phyloP scores from a whole-genome alignment of 768 basidiomycete species.

The Tylopilus vinaceipallidus region DNA sequence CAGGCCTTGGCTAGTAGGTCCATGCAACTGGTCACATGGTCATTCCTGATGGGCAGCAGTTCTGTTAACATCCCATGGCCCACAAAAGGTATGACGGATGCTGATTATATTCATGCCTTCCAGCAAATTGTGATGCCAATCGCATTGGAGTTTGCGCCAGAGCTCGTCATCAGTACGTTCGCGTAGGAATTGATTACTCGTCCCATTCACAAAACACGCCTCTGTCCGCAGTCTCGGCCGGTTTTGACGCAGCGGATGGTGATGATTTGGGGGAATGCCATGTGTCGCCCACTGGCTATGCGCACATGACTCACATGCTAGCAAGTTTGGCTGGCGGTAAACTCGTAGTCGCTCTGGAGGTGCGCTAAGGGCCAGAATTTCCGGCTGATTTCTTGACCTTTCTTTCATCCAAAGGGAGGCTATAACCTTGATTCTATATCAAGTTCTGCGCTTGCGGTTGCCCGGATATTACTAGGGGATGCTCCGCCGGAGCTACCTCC shows the following conservation, averaged over 20 bases:
- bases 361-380: constrained; percentile 31
- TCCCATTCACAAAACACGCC: background rate
- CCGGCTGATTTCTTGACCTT: constrained; percentile 1
- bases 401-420: constrained; percentile 64
- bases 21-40: constrained; percentile 1
- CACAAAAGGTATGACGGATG: constrained; percentile 81
- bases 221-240: constrained; percentile 77
- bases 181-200: background rate
- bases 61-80: constrained; percentile 98
- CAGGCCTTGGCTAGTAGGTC: constrained; percentile 82
- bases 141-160: constrained; percentile 93
- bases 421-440: constrained; percentile 92
- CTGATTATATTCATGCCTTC: constrained; percentile 96
- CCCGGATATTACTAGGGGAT: constrained; percentile 85
- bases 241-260: constrained; percentile 94
- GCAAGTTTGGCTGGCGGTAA: constrained; percentile 83
- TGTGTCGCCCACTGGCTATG: constrained; percentile 90
- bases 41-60: constrained; percentile 39
- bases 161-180: constrained; percentile 87
- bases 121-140: constrained; percentile 97
- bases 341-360: constrained; percentile 92
- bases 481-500: constrained; percentile 73
- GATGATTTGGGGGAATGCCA: constrained; percentile 90
- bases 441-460: constrained; percentile 82
- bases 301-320: constrained; percentile 99